These are phyloP conservation scores for Trichoderma sp. DNA, from an alignment of 2,329 filamentous ascomycete genomes.

Conservation along the genomic window DNA sequence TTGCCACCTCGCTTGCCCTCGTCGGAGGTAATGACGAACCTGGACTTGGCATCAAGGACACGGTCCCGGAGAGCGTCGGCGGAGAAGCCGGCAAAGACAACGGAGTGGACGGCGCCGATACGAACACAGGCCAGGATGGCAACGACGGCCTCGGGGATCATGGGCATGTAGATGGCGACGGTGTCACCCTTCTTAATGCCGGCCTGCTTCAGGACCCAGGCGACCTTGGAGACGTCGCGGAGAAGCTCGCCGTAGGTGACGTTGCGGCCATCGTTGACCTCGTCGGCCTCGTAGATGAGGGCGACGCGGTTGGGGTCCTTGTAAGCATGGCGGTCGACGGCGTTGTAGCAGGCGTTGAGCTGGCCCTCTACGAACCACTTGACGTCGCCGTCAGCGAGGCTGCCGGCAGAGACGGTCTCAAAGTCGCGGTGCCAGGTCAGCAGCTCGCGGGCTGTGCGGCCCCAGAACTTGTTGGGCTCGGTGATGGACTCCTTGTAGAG, in stretches of 20 bases:
- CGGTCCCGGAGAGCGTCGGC: slow-evolving; percentile 94
- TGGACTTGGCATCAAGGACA: slow-evolving; percentile 86
- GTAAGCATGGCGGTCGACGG: slow-evolving; percentile 93
- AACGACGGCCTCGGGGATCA: slow-evolving; percentile 95
- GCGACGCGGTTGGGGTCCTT: slow-evolving; percentile 90
- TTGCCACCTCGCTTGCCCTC: slow-evolving; percentile 98
- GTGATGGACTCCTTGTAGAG: slow-evolving; percentile 84
- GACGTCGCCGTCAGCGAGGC: slow-evolving; percentile 76
- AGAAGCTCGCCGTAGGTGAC: slow-evolving; percentile 94
- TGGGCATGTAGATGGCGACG: slow-evolving; percentile 94
- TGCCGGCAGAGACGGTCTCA: slow-evolving; percentile 80
- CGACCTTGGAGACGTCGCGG: slow-evolving; percentile 83
- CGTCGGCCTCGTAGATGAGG: slow-evolving; percentile 98
- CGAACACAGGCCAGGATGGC: slow-evolving; percentile 88
- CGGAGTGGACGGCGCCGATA: slow-evolving; percentile 94
- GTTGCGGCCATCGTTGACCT: slow-evolving; percentile 80
- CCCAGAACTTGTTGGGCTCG: slow-evolving; percentile 90
- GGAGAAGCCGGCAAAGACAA: slow-evolving; percentile 97
- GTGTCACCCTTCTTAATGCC: slow-evolving; percentile 97
- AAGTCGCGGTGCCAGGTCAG: slow-evolving; percentile 91
- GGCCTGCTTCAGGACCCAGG: slow-evolving; percentile 89
- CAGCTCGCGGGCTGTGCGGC: slow-evolving; percentile 78
- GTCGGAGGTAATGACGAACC: slow-evolving; percentile 94
- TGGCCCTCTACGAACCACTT: slow-evolving; percentile 95
- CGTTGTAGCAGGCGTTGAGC: slow-evolving; percentile 96